Conservation (phyloP, 257 asterid genomes). For the Solanum chiquidenum region DNA sequence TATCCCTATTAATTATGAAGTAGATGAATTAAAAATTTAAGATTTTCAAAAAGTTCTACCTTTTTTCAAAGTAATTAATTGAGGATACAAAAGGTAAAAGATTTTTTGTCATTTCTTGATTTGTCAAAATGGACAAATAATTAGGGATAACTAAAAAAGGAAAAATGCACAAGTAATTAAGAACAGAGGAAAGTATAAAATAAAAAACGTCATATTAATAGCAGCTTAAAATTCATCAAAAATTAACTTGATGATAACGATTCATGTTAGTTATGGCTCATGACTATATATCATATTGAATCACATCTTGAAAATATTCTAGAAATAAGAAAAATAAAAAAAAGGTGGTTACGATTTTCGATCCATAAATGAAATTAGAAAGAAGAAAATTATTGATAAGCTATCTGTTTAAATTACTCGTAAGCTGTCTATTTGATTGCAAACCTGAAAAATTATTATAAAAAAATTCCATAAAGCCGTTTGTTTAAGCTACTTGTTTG, state of each 20-base stretch:
- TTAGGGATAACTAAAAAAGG: no score
- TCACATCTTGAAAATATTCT: not conserved
- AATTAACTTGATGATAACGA: not conserved
- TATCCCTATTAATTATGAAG: no score
- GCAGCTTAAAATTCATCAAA: not conserved
- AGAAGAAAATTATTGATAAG: no score
- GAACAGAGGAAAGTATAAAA: not conserved
- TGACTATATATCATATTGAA: not conserved
- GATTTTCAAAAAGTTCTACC: no score
- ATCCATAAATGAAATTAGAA: not conserved
- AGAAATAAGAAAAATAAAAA: not conserved
- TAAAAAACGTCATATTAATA: not conserved
- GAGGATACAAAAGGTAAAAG: no score
- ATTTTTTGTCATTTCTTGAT: no score
- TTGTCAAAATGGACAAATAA: no score
- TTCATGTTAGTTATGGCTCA: not conserved
- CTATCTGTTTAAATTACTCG: not conserved
- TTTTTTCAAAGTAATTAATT: no score
- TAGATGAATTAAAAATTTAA: no score
- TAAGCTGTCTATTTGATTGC: not conserved
- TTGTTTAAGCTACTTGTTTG: not conserved
- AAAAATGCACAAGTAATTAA: no score
- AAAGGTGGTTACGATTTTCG: not conserved
- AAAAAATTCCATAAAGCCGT: not conserved
- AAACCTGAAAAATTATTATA: no score